Evolutionary conservation across 176 grass and related monocot species (phyloP), one percentile per base, ranked within the genome.

Genomic region (Carex myosuroides): DNA sequence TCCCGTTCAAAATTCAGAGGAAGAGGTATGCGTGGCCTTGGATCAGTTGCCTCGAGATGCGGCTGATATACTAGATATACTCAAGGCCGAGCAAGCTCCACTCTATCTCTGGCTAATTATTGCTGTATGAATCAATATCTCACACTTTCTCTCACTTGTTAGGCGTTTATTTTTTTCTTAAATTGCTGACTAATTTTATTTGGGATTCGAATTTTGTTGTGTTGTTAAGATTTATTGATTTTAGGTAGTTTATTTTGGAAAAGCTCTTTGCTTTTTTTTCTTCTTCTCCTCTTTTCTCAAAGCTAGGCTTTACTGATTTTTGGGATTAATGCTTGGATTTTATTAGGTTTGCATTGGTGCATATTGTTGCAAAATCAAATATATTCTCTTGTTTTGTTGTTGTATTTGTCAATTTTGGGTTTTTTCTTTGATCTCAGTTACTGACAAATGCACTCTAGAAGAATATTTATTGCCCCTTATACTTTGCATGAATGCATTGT

Each of bases 81-180:
- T 98, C 67, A 98, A 93, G 87, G 95, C 95, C 37, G 95, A 98
- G 82, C 95, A 98, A 69, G 95, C 95, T 22, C 95, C 95, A 41
- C 92, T 98, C 57, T 76, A 93, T 56, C 92, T 98, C 78, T 98
- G 95, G 95, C 92, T 98, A 16, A 88, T 94, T 77, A 98, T 98
- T 56, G 95, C 95, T 56, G 95, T 98, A 85, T 4, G 88, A 62
- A 70, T 60, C 55, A 8, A 30, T 83, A 55, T 70, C 81, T 55
- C 35, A 60, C 76, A 21, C 46, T 69, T 83, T 13, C 21, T 63
- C 8, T 74, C 17, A 20, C 42, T 80, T 30, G 5, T 79, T 59
- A 5, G 71, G 71, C 8, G n/a, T 83, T 44, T 42, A 11, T 53
- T 64, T 81, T 35, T 41, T 16, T 72, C 12, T 72, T 46, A 26